A percentile compares a stretch with the other conserved stretches of the same genome.
These are phyloP conservation scores for Zygoascus biomembranicola DNA, from an alignment of 805 yeast genomes.

Conservation along the genomic window DNA sequence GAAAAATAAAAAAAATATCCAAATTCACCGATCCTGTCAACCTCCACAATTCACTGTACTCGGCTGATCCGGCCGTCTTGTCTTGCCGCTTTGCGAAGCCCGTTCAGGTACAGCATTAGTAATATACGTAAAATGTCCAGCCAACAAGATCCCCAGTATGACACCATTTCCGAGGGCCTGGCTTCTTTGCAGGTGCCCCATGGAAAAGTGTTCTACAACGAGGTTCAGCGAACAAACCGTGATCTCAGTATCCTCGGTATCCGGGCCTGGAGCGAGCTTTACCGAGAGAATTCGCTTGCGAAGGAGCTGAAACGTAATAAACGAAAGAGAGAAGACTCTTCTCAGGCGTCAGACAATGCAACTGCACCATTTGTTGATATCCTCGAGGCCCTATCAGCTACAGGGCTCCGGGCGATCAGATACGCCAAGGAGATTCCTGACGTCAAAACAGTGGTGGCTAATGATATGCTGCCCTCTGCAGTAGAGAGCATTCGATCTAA, in stretches of 20 bases:
- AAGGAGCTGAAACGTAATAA: slow-evolving; percentile 12
- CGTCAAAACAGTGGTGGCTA: slow-evolving; percentile 70
- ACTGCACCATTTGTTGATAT: slow-evolving; percentile 44
- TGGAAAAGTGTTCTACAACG: slow-evolving; percentile 84
- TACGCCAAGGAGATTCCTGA: slow-evolving; percentile 87
- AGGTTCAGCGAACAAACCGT: slow-evolving; percentile 93
- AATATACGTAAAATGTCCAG: background rate
- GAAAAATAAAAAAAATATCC: background rate
- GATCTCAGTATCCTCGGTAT: slow-evolving; percentile 82
- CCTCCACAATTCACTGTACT: background rate
- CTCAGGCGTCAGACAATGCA: slow-evolving; percentile 2
- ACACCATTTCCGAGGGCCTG: slow-evolving; percentile 40
- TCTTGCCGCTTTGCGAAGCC: too few relatives aligned
- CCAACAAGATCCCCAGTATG: background rate
- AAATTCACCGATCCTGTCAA: background rate
- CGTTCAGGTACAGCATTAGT: too few relatives aligned
- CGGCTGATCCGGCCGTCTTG: background rate
- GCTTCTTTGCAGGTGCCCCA: slow-evolving; percentile 80
- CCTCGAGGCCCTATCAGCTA: slow-evolving; percentile 87
- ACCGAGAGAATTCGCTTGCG: slow-evolving; percentile 22
- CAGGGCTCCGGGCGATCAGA: slow-evolving; percentile 89
- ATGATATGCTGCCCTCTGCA: slow-evolving; percentile 81
- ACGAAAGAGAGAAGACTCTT: slow-evolving; percentile 4
- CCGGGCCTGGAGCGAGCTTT: slow-evolving; percentile 72
- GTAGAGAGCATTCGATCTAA: slow-evolving; percentile 72